Base-by-base conservation (phyloP, 345 rosid genomes). In the Eutrema heterophyllum region DNA sequence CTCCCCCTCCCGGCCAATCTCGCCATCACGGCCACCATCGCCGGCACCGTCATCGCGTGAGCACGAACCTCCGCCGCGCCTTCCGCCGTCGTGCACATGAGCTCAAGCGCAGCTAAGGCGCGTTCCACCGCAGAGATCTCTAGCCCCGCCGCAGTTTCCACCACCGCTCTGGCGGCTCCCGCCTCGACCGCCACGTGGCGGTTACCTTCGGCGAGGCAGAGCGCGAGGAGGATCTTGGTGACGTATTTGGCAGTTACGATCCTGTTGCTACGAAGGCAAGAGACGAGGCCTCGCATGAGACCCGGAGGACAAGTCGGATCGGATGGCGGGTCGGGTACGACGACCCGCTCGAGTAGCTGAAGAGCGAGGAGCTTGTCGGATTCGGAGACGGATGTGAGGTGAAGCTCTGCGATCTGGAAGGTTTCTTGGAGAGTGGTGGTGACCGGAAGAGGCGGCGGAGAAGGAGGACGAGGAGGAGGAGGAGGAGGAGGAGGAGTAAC, bases 11-110 rank as follows among this genome's bases (percentile, higher is more conserved):
- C 97, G 6, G 85, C 80, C 79, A 90, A 70, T 69, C 81, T 84
- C 62, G 92, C 97, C 98, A 93, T 93, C 81, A 88, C 90, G 0
- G 89, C 71, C 55, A 93, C 98, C 97, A 93, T 93, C 67, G 84
- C 96, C 8, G 97, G 98, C 45, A 93, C 96, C 6, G 91, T 89
- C 73, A 93, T 84, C 5, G 91, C 93, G 73, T 90, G 98, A 18
- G 84, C 75, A 11, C 92, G 80, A 78, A 88, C 82, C 83, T 89
- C 92, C 57, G 89, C 90, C 18, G 93, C 91, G 21, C 96, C 97
- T 71, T 85, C 89, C 2, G 72, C 68, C 52, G 90, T 92, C 68
- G 89, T 93, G 59, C 96, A 90, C 76, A 86, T 81, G 24, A 89
- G 87, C 84, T 90, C 97, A 63, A 93, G 83, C 7, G 90, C 97